Evolutionary conservation across 2,329 filamentous ascomycete genomes (phyloP), one percentile per base, ranked within the genome.

Genomic region (Talaromyces sp.): DNA sequence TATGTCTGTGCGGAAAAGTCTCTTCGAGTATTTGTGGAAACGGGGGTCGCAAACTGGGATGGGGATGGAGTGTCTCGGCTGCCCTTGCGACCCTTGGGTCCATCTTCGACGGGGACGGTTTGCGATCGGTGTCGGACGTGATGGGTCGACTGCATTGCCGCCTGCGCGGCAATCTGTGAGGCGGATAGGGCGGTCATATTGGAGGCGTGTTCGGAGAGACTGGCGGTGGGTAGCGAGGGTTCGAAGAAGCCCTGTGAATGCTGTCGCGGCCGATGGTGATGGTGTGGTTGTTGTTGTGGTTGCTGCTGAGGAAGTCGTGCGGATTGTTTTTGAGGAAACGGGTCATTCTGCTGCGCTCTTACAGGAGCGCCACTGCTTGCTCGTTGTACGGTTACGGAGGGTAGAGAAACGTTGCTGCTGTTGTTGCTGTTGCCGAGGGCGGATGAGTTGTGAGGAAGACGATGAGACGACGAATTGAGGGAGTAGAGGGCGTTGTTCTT

Each of bases 161-260:
- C 81, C 71, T 88, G 86, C 29, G 86, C 86, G 17, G 86, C 86
- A 64, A 88, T 87, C 67, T 85, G 81, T 56, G 85, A 87, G 4
- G 86, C 81, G 50, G 80, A 82, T 55, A 87, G 78, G 35, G 76
- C 76, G 13, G 71, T 69, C 63, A 78, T 77, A 68, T 73, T 71
- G 61, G 67, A 67, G 26, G 69, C 67, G 64, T 74, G 77, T 66
- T 80, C 72, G 61, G 77, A 72, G 46, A 70, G 66, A 31, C 79
- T 80, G 6, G 80, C 77, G n/a, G 80, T 81, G 46, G 85, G 84
- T 59, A 88, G 74, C 32, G 82, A 83, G 17, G 86, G 86, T 70
- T 89, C 86, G 68, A 88, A 88, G 74, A 87, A 88, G 59, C 86
- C 86, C 71, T 88, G 86, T 3, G 84, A 87, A 69, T 86, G 84